Evolutionary conservation across 169 alveolate genomes (phyloP).

Genomic region (Perkinsus olseni): DNA sequence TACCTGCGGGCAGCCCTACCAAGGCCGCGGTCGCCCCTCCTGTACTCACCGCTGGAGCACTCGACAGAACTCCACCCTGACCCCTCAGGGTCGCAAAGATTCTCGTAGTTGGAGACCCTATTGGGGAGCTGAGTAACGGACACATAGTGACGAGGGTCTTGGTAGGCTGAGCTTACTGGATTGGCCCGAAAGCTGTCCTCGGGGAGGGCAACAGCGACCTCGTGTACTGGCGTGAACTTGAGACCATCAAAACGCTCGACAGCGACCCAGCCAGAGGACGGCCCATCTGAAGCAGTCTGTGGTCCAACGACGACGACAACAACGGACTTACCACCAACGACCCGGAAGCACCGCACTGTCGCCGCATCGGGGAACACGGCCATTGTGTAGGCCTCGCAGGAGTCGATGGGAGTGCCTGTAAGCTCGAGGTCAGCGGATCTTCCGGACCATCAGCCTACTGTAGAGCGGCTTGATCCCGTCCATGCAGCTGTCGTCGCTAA

Average conservation of each 20-base stretch:
- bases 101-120: background rate
- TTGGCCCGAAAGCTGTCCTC: background rate
- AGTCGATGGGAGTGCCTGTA: background rate
- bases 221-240: background rate
- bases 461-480: background rate
- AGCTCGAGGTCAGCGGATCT: background rate
- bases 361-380: background rate
- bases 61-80: background rate
- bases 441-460: background rate
- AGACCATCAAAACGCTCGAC: background rate
- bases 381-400: background rate
- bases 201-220: background rate
- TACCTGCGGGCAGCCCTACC: too few relatives aligned
- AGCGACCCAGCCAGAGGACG: background rate
- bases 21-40: too few relatives aligned
- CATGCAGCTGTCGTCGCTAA: background rate
- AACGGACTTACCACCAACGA: background rate
- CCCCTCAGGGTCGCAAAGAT: background rate
- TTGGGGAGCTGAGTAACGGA: background rate
- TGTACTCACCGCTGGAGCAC: background rate
- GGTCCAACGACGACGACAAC: background rate
- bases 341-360: background rate
- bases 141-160: background rate
- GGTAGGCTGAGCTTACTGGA: background rate
- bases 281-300: background rate